Evolutionary conservation across 164 flowering plant species (phyloP), one percentile per base, ranked within the genome.

Genomic region (Brasenia schreberi): DNA sequence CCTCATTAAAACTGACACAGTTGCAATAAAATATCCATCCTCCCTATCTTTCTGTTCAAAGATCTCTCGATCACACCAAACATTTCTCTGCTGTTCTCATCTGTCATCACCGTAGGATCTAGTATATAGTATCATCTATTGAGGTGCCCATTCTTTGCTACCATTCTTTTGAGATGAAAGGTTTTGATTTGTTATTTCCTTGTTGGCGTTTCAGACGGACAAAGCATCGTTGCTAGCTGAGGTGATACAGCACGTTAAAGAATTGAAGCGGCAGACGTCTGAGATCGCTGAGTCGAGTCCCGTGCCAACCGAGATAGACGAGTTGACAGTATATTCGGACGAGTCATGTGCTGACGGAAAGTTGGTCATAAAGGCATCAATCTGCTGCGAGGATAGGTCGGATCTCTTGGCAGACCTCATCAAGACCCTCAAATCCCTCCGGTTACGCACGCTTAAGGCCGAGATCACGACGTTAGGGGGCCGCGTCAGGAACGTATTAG

Each of bases 151-250:
- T 49, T 49, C 56, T 9, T 49, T 49, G 56, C 16, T 49, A 9
- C 14, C 56, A 5, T 49, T 49, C 56, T 49, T 9, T 49, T 14
- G 10, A 49, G 56, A 49, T 45, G 53, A 49, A 49, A 49, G 16
- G 56, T 14, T 49, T 49, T 49, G 56, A 49, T 49, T 49, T 49
- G 56, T 49, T 9, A 49, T 49, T 49, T 49, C 16, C 10, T 49
- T 45, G 53, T 45, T 9, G 10, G 56, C 16, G 16, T 49, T 9
- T 49, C 68, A 94, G 99, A 95, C 99, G 59, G 99, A 95, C 78
- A 95, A 95, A 68, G 99, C 99, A 12, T 95, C 99, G 19, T 67
- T 95, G 76, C 85, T 95, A n/a, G 97, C 97, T 11, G 97, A 95
- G 74, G 99, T 95, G 70, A 90, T 95, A 65, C 97, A 90, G 68